Conservation (phyloP, 768 basidiomycete genomes). For the Suillus ampliporus region DNA sequence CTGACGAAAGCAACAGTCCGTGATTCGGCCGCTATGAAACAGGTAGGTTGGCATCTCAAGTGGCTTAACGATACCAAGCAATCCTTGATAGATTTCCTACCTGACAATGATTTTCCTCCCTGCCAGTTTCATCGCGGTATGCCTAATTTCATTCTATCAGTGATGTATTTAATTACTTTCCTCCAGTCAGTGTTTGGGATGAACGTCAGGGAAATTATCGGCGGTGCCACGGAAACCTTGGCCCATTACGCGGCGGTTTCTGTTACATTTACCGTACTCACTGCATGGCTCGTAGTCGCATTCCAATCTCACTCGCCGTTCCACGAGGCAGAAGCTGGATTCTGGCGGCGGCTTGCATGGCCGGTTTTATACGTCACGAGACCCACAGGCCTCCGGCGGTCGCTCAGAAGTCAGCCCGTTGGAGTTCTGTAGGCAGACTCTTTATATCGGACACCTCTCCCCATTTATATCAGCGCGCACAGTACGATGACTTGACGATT, state of each 20-base stretch:
- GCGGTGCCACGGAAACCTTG: slow-evolving; percentile 32
- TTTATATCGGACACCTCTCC: too few relatives aligned
- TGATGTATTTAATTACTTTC: not conserved
- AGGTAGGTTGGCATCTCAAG: slow-evolving; percentile 16
- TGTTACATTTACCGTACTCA: slow-evolving; percentile 49
- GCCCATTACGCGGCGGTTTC: slow-evolving; percentile 44
- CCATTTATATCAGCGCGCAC: too few relatives aligned
- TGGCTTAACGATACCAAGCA: slow-evolving; percentile 9
- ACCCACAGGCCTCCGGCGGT: not conserved
- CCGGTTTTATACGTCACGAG: slow-evolving; percentile 24
- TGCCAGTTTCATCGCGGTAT: slow-evolving; percentile 46
- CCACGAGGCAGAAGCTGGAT: slow-evolving; percentile 11
- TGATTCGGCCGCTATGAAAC: slow-evolving; percentile 26
- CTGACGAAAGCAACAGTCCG: slow-evolving; percentile 16
- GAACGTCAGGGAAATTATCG: slow-evolving; percentile 27
- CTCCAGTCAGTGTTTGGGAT: slow-evolving; percentile 20
- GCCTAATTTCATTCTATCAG: slow-evolving; percentile 10
- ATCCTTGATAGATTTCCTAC: slow-evolving; percentile 49
- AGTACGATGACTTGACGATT: too few relatives aligned
- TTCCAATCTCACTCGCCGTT: slow-evolving; percentile 43
- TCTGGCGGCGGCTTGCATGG: slow-evolving; percentile 26
- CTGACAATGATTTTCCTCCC: slow-evolving; percentile 65
- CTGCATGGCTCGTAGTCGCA: slow-evolving; percentile 60
- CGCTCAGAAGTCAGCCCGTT: not conserved
- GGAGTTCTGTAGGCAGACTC: too few relatives aligned